Conservation (phyloP, 768 basidiomycete genomes). For the Clathrus columnatus region DNA sequence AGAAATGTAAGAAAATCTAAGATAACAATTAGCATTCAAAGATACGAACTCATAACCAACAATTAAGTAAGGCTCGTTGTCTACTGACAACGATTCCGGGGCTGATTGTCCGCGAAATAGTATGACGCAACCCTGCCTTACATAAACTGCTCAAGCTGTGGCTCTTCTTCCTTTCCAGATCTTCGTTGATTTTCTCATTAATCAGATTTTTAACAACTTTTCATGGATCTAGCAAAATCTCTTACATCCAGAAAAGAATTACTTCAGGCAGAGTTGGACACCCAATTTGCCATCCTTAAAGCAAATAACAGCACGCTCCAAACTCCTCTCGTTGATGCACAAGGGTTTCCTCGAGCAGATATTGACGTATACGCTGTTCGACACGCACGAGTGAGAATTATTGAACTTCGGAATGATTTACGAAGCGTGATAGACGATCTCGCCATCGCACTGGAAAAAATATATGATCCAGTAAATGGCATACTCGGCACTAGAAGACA, state of each 20-base stretch:
- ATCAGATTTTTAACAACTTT: too few species aligned
- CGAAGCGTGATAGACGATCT: slow-evolving; percentile 56
- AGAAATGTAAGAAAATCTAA: neutral
- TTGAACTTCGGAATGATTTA: slow-evolving; percentile 75
- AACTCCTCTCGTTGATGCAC: slow-evolving; percentile 70
- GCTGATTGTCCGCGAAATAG: neutral
- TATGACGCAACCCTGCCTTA: neutral
- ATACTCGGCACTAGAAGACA: neutral
- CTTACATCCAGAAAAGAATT: slow-evolving; percentile 62
- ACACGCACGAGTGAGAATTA: slow-evolving; percentile 65
- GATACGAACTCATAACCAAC: neutral
- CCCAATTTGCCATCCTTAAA: slow-evolving; percentile 52
- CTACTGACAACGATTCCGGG: neutral
- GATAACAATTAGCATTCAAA: neutral
- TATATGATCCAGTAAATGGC: slow-evolving; percentile 45
- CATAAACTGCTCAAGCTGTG: neutral
- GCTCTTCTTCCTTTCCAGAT: neutral
- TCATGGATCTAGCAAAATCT: slow-evolving; percentile 46
- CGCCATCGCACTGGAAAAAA: slow-evolving; percentile 54
- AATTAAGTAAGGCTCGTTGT: too few species aligned
- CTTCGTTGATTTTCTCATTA: neutral
- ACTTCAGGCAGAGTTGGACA: slow-evolving; percentile 64
- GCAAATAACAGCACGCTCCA: slow-evolving; percentile 56
- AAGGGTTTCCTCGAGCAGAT: slow-evolving; percentile 79
- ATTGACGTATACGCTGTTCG: slow-evolving; percentile 64